phyloP scores from a whole-genome alignment of 202 grass and related monocot genomes.

The Schoenoplectus tabernaemontani region DNA sequence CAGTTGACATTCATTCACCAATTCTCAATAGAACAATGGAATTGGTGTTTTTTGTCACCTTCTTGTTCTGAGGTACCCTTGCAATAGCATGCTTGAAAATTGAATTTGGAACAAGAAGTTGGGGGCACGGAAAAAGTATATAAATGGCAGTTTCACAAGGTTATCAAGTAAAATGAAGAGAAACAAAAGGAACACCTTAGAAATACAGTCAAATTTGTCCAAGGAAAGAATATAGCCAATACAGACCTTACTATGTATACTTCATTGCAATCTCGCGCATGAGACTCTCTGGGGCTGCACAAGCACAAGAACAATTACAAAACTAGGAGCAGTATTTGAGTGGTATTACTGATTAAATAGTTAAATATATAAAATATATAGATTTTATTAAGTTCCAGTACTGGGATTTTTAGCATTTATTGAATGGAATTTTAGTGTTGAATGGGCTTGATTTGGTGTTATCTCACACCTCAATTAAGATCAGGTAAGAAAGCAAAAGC shows the following conservation, averaged over 20 bases:
- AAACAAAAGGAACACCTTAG: neutral
- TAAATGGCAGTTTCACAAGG: neutral
- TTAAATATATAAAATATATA: too few relatives aligned
- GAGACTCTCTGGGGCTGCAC: conserved; percentile 66
- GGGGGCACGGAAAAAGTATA: neutral
- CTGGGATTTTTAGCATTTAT: neutral
- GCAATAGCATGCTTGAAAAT: neutral
- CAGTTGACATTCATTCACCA: neutral
- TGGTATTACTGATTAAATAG: too few relatives aligned
- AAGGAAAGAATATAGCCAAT: neutral
- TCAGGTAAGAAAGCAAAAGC: neutral
- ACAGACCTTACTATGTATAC: conserved; percentile 58
- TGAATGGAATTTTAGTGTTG: neutral
- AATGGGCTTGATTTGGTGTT: neutral
- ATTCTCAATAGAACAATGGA: neutral
- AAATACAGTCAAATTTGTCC: neutral
- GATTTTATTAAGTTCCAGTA: too few relatives aligned
- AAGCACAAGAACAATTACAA: conserved; percentile 8
- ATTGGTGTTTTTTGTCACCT: neutral
- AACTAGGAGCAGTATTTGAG: too few relatives aligned
- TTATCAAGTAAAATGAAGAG: neutral
- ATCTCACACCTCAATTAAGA: neutral
- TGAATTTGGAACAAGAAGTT: neutral
- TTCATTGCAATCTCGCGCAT: conserved; percentile 65
- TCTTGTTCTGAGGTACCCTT: neutral